Evolutionary conservation across 1,284 basidiomycete species (phyloP).

Genomic region (Ustilago bromivora): DNA sequence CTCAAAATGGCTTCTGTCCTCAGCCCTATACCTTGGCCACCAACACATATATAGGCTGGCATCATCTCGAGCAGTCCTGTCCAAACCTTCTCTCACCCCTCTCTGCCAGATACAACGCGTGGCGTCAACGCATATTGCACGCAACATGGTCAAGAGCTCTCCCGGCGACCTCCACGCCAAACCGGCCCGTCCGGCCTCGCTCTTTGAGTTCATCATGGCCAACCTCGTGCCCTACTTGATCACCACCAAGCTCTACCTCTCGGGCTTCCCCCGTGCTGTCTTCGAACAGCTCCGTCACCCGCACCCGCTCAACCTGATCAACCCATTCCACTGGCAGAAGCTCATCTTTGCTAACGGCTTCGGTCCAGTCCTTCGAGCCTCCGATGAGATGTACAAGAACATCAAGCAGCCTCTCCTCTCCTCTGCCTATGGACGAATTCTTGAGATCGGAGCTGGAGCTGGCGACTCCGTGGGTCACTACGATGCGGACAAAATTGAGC

Average conservation of each 20-base stretch:
- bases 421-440: slow-evolving; percentile 44
- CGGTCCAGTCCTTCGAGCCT: slow-evolving; percentile 16
- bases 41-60: background rate
- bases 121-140: background rate
- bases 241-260: slow-evolving; percentile 25
- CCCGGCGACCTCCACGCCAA: slow-evolving; percentile 34
- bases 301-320: slow-evolving; percentile 28
- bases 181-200: slow-evolving; percentile 22
- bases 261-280: slow-evolving; percentile 39
- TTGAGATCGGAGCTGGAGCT: slow-evolving; percentile 58
- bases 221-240: slow-evolving; percentile 28
- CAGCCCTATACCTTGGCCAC: background rate
- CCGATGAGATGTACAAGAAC: slow-evolving; percentile 29
- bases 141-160: slow-evolving; percentile 17
- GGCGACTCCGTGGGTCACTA: slow-evolving; percentile 55
- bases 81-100: background rate
- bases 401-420: slow-evolving; percentile 38
- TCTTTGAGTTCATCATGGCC: slow-evolving; percentile 21
- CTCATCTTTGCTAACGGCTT: slow-evolving; percentile 47
- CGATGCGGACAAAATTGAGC: slow-evolving; percentile 35
- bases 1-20: background rate
- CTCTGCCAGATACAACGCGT: background rate
- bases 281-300: slow-evolving; percentile 34
- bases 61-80: background rate
- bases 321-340: slow-evolving; percentile 44